A percentile compares a stretch with the other conserved stretches of the same genome.
Evolutionary conservation across 306 rosid species (phyloP).

Genomic region (Ochetophila trinervis): DNA sequence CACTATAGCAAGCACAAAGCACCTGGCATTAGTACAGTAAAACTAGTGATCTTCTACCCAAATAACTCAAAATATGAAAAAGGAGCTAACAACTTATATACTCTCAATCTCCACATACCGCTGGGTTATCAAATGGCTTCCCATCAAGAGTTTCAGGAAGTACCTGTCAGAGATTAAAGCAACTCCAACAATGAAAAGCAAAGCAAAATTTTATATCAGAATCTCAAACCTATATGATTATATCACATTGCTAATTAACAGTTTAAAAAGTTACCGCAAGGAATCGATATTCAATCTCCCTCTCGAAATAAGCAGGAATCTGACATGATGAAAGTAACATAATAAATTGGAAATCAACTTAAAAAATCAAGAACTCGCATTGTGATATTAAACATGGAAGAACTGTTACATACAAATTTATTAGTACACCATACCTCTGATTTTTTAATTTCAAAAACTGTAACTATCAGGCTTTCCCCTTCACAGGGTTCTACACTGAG

Average conservation of each 20-base stretch:
- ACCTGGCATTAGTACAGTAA: too few relatives aligned
- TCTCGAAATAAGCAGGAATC: slow-evolving; percentile 84
- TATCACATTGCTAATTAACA: neutral
- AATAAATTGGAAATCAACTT: slow-evolving; percentile 1
- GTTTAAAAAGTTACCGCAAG: slow-evolving; percentile 58
- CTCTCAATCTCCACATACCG: slow-evolving; percentile 44
- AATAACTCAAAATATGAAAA: neutral
- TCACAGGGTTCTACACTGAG: slow-evolving; percentile 81
- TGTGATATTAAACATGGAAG: slow-evolving; percentile 7
- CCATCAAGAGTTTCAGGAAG: slow-evolving; percentile 71
- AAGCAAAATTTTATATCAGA: neutral
- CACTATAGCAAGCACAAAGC: too few relatives aligned
- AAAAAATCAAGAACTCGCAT: neutral
- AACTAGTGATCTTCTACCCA: too few relatives aligned
- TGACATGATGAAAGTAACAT: slow-evolving; percentile 24
- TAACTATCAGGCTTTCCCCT: slow-evolving; percentile 68
- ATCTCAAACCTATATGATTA: neutral
- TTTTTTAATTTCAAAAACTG: slow-evolving; percentile 76
- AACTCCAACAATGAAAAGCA: slow-evolving; percentile 14
- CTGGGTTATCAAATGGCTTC: slow-evolving; percentile 47
- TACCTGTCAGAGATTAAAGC: slow-evolving; percentile 47
- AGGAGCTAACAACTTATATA: too few relatives aligned
- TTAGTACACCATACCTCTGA: slow-evolving; percentile 52
- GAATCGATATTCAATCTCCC: slow-evolving; percentile 91
- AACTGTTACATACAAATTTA: neutral